Conservation (phyloP, 768 basidiomycete genomes). For the Cystobasidium tubakii region DNA sequence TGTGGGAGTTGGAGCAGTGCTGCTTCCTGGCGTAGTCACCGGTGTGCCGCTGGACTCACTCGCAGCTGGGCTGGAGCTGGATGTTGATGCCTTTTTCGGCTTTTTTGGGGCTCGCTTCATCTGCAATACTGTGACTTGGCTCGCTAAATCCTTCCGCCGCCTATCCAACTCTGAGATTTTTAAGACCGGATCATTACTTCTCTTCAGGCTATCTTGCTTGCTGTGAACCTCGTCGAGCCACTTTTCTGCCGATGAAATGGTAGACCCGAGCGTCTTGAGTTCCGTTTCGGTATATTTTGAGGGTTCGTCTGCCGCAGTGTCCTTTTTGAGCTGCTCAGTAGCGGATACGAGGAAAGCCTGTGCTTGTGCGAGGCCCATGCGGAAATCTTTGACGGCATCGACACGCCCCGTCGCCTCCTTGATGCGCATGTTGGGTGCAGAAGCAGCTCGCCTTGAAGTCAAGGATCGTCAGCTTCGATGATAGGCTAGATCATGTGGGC, state of each 20-base stretch:
- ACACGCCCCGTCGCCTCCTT: slow-evolving; percentile 82
- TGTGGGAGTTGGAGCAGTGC: slow-evolving; percentile 7
- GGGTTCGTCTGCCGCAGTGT: slow-evolving; percentile 58
- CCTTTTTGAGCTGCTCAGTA: slow-evolving; percentile 63
- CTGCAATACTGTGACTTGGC: slow-evolving; percentile 36
- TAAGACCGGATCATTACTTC: slow-evolving; percentile 78
- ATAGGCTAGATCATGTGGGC: too few species aligned
- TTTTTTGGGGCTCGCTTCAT: slow-evolving; percentile 37
- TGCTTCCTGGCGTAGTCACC: slow-evolving; percentile 4
- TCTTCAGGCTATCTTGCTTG: slow-evolving; percentile 68
- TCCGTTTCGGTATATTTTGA: slow-evolving; percentile 84
- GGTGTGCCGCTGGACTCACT: not conserved
- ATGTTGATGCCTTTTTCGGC: slow-evolving; percentile 17
- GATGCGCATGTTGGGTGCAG: slow-evolving; percentile 59
- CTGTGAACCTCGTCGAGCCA: slow-evolving; percentile 80
- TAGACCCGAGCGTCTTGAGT: slow-evolving; percentile 68
- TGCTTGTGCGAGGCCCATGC: slow-evolving; percentile 57
- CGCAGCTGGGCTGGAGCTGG: slow-evolving; percentile 3
- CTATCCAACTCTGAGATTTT: slow-evolving; percentile 78
- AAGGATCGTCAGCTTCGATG: slow-evolving; percentile 49
- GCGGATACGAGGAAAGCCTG: slow-evolving; percentile 77
- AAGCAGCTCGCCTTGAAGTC: slow-evolving; percentile 53
- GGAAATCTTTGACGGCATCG: slow-evolving; percentile 77
- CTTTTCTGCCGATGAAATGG: slow-evolving; percentile 68
- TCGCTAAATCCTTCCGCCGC: slow-evolving; percentile 53